Evolutionary conservation across 1,284 basidiomycete species (phyloP), one percentile per base, ranked within the genome.

Genomic region (Apiotrichum domesticum): DNA sequence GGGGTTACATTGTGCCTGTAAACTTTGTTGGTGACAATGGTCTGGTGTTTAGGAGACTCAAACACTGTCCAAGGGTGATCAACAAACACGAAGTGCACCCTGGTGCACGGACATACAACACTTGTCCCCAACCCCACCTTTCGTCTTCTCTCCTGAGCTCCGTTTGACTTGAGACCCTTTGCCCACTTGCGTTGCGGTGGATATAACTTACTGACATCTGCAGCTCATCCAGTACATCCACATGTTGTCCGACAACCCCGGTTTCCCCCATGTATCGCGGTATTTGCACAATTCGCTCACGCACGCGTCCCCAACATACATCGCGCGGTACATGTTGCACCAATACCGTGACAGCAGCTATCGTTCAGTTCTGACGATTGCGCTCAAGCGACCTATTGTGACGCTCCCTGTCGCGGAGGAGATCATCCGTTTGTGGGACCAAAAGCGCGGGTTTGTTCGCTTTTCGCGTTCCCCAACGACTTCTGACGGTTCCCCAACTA

Each of bases 201-300:
- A 21, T 21, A 21, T 21, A 21, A 21, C 21, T 21, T 21, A 21
- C 21, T 21, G 21, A 21, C 21, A 21, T 21, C 21, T 21, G 6
- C 59, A 90, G 89, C 78, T 92, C 4, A 71, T 90, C 0, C 85
- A 87, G 63, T 83, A 88, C 54, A 80, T 91, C 32, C 85, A 90
- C 60, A 79, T 86, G 11, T 80, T 79, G 58, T 83, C 87, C 0
- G 72, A 81, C 9, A 88, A 85, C 13, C 77, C 81, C 35, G 64
- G 72, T 44, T 75, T 92, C 14, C 87, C 87, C 1, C 74, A 77
- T 46, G 77, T 80, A 34, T 85, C 80, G 65, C 80, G 73, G 57
- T 73, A 79, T 43, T 70, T 88, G 21, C 71, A 83, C 59, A 52
- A 69, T 6, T 76, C 85, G 5, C 85, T 86, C 72, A 76, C 79